Conservation (phyloP, 2,329 filamentous ascomycete genomes). For the Magnaporthiopsis incrustans region DNA sequence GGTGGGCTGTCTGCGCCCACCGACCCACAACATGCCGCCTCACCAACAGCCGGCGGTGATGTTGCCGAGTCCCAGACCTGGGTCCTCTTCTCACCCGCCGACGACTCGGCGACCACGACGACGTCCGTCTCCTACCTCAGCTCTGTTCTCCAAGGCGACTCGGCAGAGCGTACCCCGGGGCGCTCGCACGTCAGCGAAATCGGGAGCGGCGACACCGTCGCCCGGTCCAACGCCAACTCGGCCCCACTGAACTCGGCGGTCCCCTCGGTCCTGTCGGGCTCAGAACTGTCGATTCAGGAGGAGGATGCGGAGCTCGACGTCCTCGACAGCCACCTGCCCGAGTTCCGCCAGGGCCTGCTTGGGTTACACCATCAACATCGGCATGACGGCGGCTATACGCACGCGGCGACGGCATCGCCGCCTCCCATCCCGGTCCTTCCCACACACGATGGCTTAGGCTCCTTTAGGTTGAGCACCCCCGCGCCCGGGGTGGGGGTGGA, state of each 20-base stretch:
- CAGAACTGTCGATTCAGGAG: conserved; percentile 30
- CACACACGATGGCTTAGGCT: conserved; percentile 83
- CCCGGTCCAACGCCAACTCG: conserved; percentile 48
- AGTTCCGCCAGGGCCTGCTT: conserved; percentile 50
- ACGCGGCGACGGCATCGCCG: conserved; percentile 25
- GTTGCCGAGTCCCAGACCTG: conserved; percentile 81
- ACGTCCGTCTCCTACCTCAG: conserved; percentile 64
- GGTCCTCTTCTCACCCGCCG: conserved; percentile 83
- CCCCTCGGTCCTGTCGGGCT: conserved; percentile 21
- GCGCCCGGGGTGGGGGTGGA: conserved; percentile 22
- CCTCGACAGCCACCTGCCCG: conserved; percentile 83
- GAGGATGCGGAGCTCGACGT: conserved; percentile 83
- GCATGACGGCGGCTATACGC: neutral
- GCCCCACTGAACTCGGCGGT: conserved; percentile 25
- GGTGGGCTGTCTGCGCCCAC: conserved; percentile 1
- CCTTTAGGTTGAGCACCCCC: conserved; percentile 55
- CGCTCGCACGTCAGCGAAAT: conserved; percentile 72
- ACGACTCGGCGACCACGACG: conserved; percentile 50
- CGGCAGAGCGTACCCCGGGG: conserved; percentile 53
- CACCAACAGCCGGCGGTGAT: conserved; percentile 9
- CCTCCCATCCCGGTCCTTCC: conserved; percentile 66
- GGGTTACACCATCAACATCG: conserved; percentile 14
- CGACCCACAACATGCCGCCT: conserved; percentile 6
- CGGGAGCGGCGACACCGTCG: conserved; percentile 67
- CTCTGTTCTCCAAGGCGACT: conserved; percentile 47